These are phyloP conservation scores for Paramecium bursaria DNA, from an alignment of 73 alveolate genomes.

Conservation along the genomic window DNA sequence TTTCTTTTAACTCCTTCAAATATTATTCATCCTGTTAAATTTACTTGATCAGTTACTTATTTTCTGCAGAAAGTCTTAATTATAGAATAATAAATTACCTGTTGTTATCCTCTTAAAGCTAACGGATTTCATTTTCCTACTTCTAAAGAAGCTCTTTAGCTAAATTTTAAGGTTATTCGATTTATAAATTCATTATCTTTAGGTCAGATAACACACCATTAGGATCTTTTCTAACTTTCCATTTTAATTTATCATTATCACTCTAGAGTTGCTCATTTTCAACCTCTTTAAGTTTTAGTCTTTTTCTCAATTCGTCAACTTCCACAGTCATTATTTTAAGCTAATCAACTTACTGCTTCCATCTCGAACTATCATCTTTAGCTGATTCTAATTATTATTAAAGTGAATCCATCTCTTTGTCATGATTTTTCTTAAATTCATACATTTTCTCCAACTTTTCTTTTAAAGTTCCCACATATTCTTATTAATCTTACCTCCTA, in stretches of 20 bases:
- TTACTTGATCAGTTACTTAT: constrained; percentile 11
- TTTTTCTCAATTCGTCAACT: constrained; percentile 49
- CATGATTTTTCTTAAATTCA: neutral
- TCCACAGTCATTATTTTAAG: constrained; percentile 5
- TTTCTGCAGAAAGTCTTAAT: constrained; percentile 15
- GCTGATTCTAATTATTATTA: neutral
- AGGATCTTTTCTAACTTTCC: constrained; percentile 51
- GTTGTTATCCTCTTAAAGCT: constrained; percentile 25
- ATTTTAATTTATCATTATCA: constrained; percentile 54
- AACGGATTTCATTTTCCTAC: constrained; percentile 3
- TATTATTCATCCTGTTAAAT: neutral
- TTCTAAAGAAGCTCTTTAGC: neutral
- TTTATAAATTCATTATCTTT: constrained; percentile 8
- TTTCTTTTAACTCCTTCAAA: constrained; percentile 15
- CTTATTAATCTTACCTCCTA: constrained; percentile 13
- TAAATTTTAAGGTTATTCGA: neutral
- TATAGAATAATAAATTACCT: neutral
- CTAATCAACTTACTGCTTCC: constrained; percentile 4
- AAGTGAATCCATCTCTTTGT: constrained; percentile 13
- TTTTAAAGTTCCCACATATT: constrained; percentile 10
- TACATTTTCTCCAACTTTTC: constrained; percentile 11
- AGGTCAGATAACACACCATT: constrained; percentile 39
- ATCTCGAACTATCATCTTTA: constrained; percentile 8
- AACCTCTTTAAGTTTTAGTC: constrained; percentile 34
- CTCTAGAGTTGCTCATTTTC: constrained; percentile 24